Evolutionary conservation across 768 basidiomycete genomes (phyloP), one percentile per base, ranked within the genome.

Genomic region (Collybia mongolica): DNA sequence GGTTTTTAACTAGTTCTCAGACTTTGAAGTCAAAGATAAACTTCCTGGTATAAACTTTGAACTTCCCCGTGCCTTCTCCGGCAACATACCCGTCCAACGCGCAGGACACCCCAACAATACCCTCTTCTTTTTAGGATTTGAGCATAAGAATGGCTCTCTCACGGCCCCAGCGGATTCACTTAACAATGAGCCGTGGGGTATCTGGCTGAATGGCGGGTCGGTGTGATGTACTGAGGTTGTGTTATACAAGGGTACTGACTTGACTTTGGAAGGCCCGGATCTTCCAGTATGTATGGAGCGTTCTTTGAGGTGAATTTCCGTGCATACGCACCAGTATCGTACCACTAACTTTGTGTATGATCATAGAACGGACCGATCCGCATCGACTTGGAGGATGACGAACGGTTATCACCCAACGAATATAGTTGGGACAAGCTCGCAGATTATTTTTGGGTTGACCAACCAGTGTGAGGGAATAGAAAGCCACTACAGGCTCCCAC

Each of bases 151-250:
- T n/a, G 82, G 80, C 3, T 85, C 86, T 2, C 66, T 88, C 40
- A 86, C 80, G 12, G 65, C 60, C 14, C 61, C 46, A 19, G 60
- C 64, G 1, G 53, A 56, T 42, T 53, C 61, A n/a, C 63, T 58
- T 15, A 71, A 62, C 42, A 64, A 60, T 11, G 70, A 81, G 15
- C 86, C 86, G 1, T 88, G 86, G 86, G 77, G 77, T 3, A 82
- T 88, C 38, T 88, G 85, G 84, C 61, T 88, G 17, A 86, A 86
- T 53, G 86, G 85, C 66, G 85, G 84, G 82, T 83, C 56, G 6
- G 32, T 12, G 4, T 14, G 32, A 24, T 39, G 41, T 39, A 18
- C 40, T 40, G 11, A 23, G 44, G 19, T 11, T 14, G 14, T 32
- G 24, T 26, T 26, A 6, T 14, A 3, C 32, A 32, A 14, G 11